phyloP scores from a whole-genome alignment of 2,329 filamentous ascomycete genomes.

The Daldinia sp. region DNA sequence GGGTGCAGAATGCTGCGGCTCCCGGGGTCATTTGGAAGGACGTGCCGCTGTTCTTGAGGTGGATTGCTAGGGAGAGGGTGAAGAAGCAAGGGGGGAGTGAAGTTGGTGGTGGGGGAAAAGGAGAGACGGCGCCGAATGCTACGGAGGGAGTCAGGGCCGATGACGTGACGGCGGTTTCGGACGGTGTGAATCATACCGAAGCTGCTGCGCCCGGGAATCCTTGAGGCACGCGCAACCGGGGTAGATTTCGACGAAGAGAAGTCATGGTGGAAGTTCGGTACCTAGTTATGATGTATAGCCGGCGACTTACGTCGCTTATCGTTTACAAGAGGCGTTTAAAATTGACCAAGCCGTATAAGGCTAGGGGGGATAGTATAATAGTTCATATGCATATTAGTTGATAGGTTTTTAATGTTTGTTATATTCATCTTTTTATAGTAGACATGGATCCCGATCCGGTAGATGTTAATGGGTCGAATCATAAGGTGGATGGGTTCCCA shows the following conservation, averaged over 20 bases:
- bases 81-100: background rate
- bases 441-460: too few species aligned
- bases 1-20: conserved; percentile 70
- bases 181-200: conserved; percentile 3
- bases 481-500: background rate
- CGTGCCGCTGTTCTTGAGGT: conserved; percentile 72
- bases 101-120: background rate
- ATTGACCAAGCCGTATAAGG: too few species aligned
- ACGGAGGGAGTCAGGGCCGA: conserved; percentile 26
- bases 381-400: too few species aligned
- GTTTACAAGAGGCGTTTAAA: too few species aligned
- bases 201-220: conserved; percentile 9
- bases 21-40: conserved; percentile 73
- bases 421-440: too few species aligned
- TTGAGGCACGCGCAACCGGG: conserved; percentile 24
- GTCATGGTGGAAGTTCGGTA: too few species aligned
- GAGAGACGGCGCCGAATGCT: conserved; percentile 5
- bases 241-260: too few species aligned
- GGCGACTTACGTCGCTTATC: too few species aligned
- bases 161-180: conserved; percentile 26
- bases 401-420: too few species aligned
- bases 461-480: background rate
- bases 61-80: conserved; percentile 60
- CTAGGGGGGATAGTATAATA: too few species aligned
- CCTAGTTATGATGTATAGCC: background rate